Conservation (phyloP, 805 yeast genomes). For the Metschnikowia continentalis region DNA sequence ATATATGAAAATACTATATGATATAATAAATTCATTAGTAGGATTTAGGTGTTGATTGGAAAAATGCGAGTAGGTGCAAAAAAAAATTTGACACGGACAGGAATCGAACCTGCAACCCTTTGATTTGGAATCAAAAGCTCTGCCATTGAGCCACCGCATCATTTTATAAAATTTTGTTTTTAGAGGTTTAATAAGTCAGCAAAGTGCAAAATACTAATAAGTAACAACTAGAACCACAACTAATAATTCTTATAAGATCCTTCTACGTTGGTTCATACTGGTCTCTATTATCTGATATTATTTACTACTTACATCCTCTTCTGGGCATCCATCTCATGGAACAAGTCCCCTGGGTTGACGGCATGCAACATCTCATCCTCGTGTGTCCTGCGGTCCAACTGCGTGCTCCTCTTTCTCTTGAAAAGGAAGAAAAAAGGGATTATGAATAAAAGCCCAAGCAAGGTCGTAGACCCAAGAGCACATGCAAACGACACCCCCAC, state of each 20-base stretch:
- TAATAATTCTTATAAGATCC: too few relatives aligned
- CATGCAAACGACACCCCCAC: conserved; percentile 45
- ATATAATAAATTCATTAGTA: too few relatives aligned
- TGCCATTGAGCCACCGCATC: conserved; percentile 25
- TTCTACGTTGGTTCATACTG: not conserved
- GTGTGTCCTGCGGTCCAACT: conserved; percentile 32
- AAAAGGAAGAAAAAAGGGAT: conserved; percentile 38
- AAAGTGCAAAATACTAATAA: too few relatives aligned
- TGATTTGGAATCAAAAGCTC: conserved; percentile 24
- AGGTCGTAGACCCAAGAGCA: conserved; percentile 40
- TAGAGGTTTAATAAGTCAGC: too few relatives aligned
- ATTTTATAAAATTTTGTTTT: not conserved
- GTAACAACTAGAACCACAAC: too few relatives aligned
- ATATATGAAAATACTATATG: too few relatives aligned
- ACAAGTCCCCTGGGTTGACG: conserved; percentile 40
- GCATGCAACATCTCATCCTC: conserved; percentile 44
- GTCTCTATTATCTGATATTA: conserved; percentile 2
- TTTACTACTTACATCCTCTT: conserved; percentile 16
- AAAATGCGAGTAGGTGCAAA: not conserved
- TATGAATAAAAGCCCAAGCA: conserved; percentile 38
- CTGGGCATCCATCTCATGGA: conserved; percentile 44
- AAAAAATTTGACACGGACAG: conserved; percentile 21
- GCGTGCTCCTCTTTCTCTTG: conserved; percentile 22
- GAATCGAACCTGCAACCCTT: conserved; percentile 25
- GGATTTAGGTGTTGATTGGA: not conserved